Evolutionary conservation across 2,329 filamentous ascomycete species (phyloP), one percentile per base, ranked within the genome.

Genomic region (Septoria linicola): DNA sequence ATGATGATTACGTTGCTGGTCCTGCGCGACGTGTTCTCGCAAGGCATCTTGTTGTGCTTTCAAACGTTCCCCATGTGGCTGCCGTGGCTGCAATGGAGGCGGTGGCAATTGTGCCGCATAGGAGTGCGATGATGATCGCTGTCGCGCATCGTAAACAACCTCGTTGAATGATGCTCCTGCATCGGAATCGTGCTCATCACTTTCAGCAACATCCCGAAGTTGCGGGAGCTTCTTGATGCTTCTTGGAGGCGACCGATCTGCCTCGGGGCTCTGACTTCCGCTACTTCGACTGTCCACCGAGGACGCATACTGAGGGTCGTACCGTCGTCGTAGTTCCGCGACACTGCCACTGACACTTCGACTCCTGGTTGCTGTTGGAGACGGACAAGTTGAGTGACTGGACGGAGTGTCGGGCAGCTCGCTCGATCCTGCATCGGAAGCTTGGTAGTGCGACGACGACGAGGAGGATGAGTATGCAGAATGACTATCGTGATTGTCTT

Each of bases 351-450:
- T 67, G 5, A 58, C 53, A 20, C 49, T 62, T 19, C 57, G 53
- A 41, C 49, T 51, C 13, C 64, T 51, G 8, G 59, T 64, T 2
- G 50, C 52, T 7, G 59, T 61, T 8, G 64, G 66, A 20, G 67
- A 66, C 7, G 65, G 61, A 21, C 64, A 58, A 7, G 60, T 64
- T 6, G 66, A 68, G 17, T 55, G 53, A 8, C 64, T 65, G 1
- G 63, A 68, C 14, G 66, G 66, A 7, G 66, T 66, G 19, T 58
- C 60, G 7, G 65, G 60, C 14, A 51, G 52, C 13, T 67, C 62
- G 37, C 65, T 65, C 19, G 64, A 68, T 19, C 59, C 64, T 39
- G 59, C 62, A 37, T 63, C 60, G 3, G 66, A 68, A n/a, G 57
- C 43, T 31, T 63, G 58, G 50, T 68, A 66, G 27, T 61, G 58